Evolutionary conservation across 164 flowering plant genomes (phyloP).

Genomic region (Annona squamosa): DNA sequence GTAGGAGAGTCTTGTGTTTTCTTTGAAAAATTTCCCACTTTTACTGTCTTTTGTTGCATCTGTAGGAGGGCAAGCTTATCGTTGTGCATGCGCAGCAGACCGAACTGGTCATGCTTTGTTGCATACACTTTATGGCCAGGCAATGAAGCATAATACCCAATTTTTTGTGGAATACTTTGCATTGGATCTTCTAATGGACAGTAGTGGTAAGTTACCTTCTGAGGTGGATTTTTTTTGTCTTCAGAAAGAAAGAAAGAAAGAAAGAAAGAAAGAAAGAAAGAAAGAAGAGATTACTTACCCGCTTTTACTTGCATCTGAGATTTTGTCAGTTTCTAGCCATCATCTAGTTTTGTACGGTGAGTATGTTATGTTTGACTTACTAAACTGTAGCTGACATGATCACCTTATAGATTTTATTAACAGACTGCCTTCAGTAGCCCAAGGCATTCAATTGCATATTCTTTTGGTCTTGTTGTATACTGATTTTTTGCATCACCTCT

Average conservation of each 20-base stretch:
- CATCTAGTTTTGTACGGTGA: background rate
- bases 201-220: conserved; percentile 54
- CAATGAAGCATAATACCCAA: conserved; percentile 95
- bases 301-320: background rate
- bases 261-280: background rate
- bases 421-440: too few species aligned
- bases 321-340: too few species aligned
- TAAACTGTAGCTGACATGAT: background rate
- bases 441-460: too few species aligned
- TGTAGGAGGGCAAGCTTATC: conserved; percentile 98
- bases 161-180: conserved; percentile 98
- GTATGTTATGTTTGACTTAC: background rate
- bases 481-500: too few species aligned
- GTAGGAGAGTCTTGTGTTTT: background rate
- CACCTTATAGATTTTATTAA: background rate
- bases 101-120: conserved; percentile 95
- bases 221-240: background rate
- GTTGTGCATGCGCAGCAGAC: conserved; percentile 99
- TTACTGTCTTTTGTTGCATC: conserved; percentile 11
- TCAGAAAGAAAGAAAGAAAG: background rate
- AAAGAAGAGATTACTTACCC: too few species aligned
- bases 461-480: too few species aligned
- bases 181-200: conserved; percentile 80
- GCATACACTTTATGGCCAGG: conserved; percentile 96
- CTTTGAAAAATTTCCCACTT: background rate